Base-by-base conservation (phyloP, 2,329 filamentous ascomycete genomes). In the Aspergillus sp. region DNA sequence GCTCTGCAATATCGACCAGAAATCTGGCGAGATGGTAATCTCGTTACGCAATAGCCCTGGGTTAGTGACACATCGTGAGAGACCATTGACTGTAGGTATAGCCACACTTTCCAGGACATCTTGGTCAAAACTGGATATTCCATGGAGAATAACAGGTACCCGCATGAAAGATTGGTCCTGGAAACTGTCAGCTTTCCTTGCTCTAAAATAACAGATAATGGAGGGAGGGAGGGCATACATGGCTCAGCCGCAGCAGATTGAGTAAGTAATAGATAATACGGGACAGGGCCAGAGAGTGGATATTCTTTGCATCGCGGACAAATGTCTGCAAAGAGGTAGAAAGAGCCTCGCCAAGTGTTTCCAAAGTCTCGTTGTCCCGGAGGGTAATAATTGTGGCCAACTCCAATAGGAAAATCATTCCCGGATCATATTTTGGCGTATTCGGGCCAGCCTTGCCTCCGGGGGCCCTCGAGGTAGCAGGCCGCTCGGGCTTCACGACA, bases 21-120 rank as follows among this genome's bases (percentile, higher is more conserved):
- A 97, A 61, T 98, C 93, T 0, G 93, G 93, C 12, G 91, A 97
- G 10, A 88, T 91, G 68, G 95, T 94, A 54, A 97, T 87, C 68
- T 97, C 91, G 54, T 88, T 95, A 45, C 88, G 83, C 27, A 98
- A 72, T 9, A 86, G 82, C 27, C 83, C 83, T 1, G 88, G 82
- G 47, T 86, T 81, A 40, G 85, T 82, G 52, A 95, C 87, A 57
- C 90, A 96, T 36, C 83, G 75, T 36, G 83, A 80, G 27, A 98
- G 72, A 0, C 91, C 91, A 56, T 86, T 84, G 12, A 95, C 73
- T 1, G 94, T 81, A 5, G 88, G 79, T 29, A 82, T 74, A 0
- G 90, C 85, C 11, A 88, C 85, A 62, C 86, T 86, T 42, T 85
- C 82, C 13, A 97, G 73, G 0, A 85, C 74, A 29, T 88, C 82